Percentiles rank a stretch among this genome's conserved stretches.
Evolutionary conservation across 192 early-diverging fungal genomes (phyloP).

Genomic region (Paraglomus occultum): DNA sequence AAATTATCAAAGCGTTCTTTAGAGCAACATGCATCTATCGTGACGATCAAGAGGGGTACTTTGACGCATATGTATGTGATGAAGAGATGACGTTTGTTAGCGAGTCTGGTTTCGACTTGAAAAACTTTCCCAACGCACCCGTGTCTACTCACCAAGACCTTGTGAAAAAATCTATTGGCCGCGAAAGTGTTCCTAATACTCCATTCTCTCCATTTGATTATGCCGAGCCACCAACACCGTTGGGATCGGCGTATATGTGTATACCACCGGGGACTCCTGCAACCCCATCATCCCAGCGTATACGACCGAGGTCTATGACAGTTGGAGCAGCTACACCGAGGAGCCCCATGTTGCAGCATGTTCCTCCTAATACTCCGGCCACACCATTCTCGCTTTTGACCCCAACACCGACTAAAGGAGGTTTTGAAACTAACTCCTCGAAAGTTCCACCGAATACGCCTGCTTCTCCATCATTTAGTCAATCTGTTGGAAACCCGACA

Average conservation of each 20-base stretch:
- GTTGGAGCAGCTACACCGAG: not conserved
- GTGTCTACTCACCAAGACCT: not conserved
- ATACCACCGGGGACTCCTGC: not conserved
- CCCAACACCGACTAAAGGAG: not conserved
- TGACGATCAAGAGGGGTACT: not conserved
- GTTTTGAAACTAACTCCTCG: not conserved
- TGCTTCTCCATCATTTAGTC: not conserved
- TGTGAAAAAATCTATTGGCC: not conserved
- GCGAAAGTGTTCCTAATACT: not conserved
- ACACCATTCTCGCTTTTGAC: not conserved
- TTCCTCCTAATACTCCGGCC: not conserved
- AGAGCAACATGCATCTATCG: not conserved
- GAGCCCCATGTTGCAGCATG: not conserved
- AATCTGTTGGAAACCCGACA: not conserved
- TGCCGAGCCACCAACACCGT: conserved; percentile 21
- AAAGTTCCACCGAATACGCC: not conserved
- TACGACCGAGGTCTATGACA: not conserved
- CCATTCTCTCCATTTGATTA: conserved; percentile 15
- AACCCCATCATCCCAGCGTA: not conserved
- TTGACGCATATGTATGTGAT: too few relatives aligned
- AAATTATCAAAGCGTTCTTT: conserved; percentile 18
- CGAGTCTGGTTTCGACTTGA: conserved; percentile 7
- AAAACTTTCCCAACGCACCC: not conserved
- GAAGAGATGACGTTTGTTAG: too few relatives aligned
- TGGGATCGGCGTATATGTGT: conserved; percentile 15